A percentile compares a stretch with the other conserved stretches of the same genome.
Conservation (phyloP, 2,329 filamentous ascomycete species). For the Metarhizium sp. region DNA sequence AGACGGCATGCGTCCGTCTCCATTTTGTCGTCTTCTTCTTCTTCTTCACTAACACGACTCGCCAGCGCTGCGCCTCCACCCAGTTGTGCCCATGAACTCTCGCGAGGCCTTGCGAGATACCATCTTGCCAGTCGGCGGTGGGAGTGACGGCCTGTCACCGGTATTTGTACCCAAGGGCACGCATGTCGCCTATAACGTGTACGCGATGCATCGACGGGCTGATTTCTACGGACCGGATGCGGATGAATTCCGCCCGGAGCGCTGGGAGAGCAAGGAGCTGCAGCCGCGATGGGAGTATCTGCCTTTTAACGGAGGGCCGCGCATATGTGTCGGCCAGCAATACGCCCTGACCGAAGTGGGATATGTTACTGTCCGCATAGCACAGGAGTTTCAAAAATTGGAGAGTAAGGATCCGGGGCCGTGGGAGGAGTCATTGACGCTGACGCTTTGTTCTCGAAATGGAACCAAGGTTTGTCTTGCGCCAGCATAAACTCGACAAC, state of each 20-base stretch:
- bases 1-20: background rate
- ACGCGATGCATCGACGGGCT: slow-evolving; percentile 27
- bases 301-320: slow-evolving; percentile 36
- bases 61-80: slow-evolving; percentile 33
- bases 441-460: slow-evolving; percentile 11
- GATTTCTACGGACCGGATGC: slow-evolving; percentile 30
- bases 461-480: slow-evolving; percentile 11
- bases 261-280: slow-evolving; percentile 26
- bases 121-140: slow-evolving; percentile 39
- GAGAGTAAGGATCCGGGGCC: slow-evolving; percentile 10
- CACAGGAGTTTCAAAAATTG: slow-evolving; percentile 12
- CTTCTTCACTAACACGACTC: background rate
- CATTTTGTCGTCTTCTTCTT: background rate
- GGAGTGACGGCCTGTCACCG: slow-evolving; percentile 32
- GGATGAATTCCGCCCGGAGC: slow-evolving; percentile 29
- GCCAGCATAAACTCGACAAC: background rate
- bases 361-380: slow-evolving; percentile 15
- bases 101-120: slow-evolving; percentile 37
- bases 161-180: slow-evolving; percentile 39
- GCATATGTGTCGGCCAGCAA: slow-evolving; percentile 27
- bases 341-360: slow-evolving; percentile 15
- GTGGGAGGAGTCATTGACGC: slow-evolving; percentile 10
- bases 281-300: slow-evolving; percentile 32
- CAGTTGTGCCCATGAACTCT: slow-evolving; percentile 37
- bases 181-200: slow-evolving; percentile 29